phyloP scores from a whole-genome alignment of 805 yeast species.

The Candida loeiensis region DNA sequence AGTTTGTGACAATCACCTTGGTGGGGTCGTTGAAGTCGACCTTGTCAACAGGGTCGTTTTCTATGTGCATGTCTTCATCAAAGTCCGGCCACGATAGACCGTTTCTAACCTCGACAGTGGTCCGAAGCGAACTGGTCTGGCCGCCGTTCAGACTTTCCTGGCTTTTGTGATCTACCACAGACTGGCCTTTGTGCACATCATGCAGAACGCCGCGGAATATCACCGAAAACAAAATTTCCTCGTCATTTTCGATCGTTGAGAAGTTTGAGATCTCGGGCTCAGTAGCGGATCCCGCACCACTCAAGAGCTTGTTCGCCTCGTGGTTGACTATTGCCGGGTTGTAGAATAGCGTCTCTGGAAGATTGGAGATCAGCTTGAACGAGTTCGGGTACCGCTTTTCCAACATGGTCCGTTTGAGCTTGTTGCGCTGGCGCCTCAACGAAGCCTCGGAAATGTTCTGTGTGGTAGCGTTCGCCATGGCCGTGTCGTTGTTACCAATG shows the following conservation, averaged over 20 bases:
- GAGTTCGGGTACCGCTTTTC: conserved; percentile 34
- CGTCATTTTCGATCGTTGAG: conserved; percentile 27
- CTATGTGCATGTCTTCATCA: conserved; percentile 32
- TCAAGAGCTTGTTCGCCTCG: conserved; percentile 29
- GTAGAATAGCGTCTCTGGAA: conserved; percentile 36
- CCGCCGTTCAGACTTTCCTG: background rate
- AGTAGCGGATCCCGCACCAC: conserved; percentile 20
- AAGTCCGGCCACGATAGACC: conserved; percentile 40
- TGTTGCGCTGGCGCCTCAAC: conserved; percentile 31
- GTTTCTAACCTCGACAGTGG: conserved; percentile 40
- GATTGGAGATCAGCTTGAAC: conserved; percentile 32
- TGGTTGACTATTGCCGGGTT: conserved; percentile 27
- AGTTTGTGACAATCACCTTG: conserved; percentile 40
- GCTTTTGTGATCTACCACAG: conserved; percentile 2
- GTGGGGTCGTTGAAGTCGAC: conserved; percentile 47
- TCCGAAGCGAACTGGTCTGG: conserved; percentile 12
- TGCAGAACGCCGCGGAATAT: conserved; percentile 33
- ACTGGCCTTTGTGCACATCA: conserved; percentile 7
- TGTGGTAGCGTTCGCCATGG: conserved; percentile 6
- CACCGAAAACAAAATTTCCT: conserved; percentile 36
- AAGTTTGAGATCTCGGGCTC: conserved; percentile 21
- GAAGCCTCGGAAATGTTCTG: conserved; percentile 27
- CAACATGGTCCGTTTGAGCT: conserved; percentile 26
- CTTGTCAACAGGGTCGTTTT: conserved; percentile 24
- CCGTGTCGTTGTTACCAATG: conserved; percentile 28